phyloP scores from a whole-genome alignment of 1,284 basidiomycete species.

The Trichosporon sp. region DNA sequence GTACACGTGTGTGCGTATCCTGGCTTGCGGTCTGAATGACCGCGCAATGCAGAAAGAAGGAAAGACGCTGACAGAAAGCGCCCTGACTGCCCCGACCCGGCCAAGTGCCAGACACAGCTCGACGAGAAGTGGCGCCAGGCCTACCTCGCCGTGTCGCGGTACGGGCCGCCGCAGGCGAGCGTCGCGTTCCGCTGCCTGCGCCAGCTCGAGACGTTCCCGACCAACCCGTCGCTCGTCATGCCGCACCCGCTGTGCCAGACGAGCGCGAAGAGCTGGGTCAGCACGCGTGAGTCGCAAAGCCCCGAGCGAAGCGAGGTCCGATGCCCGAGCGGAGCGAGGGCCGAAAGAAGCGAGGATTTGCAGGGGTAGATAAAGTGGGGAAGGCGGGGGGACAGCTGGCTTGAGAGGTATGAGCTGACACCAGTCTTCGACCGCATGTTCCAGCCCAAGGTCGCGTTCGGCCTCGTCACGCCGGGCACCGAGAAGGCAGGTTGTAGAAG shows the following conservation, averaged over 20 bases:
- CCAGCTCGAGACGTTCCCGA: slow-evolving; percentile 58
- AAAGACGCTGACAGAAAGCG: slow-evolving; percentile 59
- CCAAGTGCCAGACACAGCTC: slow-evolving; percentile 73
- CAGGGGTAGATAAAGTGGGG: too few species aligned
- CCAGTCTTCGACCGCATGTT: slow-evolving; percentile 90
- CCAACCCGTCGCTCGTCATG: slow-evolving; percentile 84
- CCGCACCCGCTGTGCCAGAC: slow-evolving; percentile 80
- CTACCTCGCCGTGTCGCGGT: slow-evolving; percentile 78
- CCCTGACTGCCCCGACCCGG: slow-evolving; percentile 72
- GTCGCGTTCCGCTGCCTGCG: slow-evolving; percentile 26
- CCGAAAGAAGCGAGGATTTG: too few species aligned
- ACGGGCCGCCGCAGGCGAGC: slow-evolving; percentile 56
- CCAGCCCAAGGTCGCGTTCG: slow-evolving; percentile 36
- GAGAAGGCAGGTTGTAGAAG: slow-evolving; percentile 33
- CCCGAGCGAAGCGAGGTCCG: too few species aligned
- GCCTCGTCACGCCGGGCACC: slow-evolving; percentile 36
- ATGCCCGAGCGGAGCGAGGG: too few species aligned
- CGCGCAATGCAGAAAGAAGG: too few species aligned
- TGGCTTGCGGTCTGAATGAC: neutral
- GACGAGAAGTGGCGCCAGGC: slow-evolving; percentile 91
- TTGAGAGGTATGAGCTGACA: neutral
- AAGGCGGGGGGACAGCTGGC: too few species aligned
- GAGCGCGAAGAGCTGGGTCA: slow-evolving; percentile 77
- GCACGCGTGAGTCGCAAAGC: slow-evolving; percentile 68
- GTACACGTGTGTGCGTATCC: slow-evolving; percentile 31